Evolutionary conservation across 2,329 filamentous ascomycete genomes (phyloP).

Genomic region (Sporothrix protearum): DNA sequence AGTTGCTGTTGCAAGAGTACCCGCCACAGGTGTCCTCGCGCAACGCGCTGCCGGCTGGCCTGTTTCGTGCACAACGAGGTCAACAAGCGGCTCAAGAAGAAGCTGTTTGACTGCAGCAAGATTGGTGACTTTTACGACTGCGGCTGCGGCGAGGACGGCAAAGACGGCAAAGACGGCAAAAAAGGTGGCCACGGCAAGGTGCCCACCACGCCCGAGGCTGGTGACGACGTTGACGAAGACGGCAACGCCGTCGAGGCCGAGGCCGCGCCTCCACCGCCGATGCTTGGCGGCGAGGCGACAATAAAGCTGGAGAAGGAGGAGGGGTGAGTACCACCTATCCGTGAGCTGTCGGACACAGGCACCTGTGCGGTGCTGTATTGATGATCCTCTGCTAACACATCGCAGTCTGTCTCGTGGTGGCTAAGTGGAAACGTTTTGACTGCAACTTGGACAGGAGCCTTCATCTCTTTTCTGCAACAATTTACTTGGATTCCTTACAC

Average conservation of each 20-base stretch:
- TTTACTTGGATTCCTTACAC: not conserved
- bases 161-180: no score
- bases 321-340: slow-evolving; percentile 26
- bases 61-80: slow-evolving; percentile 67
- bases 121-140: slow-evolving; percentile 71
- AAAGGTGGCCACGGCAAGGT: slow-evolving; percentile 28
- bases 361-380: no score
- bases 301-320: slow-evolving; percentile 30
- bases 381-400: not conserved
- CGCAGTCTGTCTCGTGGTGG: slow-evolving; percentile 20
- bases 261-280: not conserved
- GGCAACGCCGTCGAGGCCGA: slow-evolving; percentile 23
- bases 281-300: not conserved
- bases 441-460: not conserved
- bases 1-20: slow-evolving; percentile 56
- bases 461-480: not conserved
- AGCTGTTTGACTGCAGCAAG: slow-evolving; percentile 61
- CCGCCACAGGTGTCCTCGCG: slow-evolving; percentile 63
- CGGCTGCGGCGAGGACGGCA: slow-evolving; percentile 63
- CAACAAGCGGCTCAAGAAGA: slow-evolving; percentile 60
- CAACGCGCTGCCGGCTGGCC: slow-evolving; percentile 63
- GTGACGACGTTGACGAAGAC: slow-evolving; percentile 26
- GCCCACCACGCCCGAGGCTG: slow-evolving; percentile 32
- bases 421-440: not conserved
- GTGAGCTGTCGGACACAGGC: no score